phyloP scores from a whole-genome alignment of 1,284 basidiomycete species.

The Phellopilus nigrolimitatus region DNA sequence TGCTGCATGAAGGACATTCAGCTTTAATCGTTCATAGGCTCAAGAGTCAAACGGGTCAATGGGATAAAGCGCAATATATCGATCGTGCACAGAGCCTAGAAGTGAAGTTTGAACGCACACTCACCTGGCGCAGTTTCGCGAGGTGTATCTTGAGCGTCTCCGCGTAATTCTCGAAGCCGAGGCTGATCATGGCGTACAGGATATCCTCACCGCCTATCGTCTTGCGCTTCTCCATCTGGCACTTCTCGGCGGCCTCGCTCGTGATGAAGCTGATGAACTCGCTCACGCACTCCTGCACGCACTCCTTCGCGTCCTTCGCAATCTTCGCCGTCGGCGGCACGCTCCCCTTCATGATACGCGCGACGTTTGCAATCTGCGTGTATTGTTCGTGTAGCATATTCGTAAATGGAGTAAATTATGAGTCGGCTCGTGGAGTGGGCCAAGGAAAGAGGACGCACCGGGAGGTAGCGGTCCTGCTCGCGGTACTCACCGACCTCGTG shows the following conservation, averaged over 20 bases:
- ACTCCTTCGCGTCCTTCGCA: conserved; percentile 95
- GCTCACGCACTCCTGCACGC: conserved; percentile 93
- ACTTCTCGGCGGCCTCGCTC: conserved; percentile 85
- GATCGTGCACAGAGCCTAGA: not conserved
- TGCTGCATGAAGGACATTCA: conserved; percentile 4
- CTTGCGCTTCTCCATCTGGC: conserved; percentile 81
- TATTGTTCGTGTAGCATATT: not conserved
- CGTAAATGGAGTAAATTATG: too few relatives aligned
- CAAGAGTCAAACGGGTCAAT: not conserved
- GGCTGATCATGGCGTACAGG: conserved; percentile 78
- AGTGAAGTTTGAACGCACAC: conserved; percentile 24
- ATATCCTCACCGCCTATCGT: conserved; percentile 92
- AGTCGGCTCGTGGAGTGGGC: conserved; percentile 9
- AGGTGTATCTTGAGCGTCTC: conserved; percentile 87
- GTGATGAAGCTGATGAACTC: conserved; percentile 97
- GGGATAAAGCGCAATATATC: not conserved
- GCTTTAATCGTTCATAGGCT: conserved; percentile 22
- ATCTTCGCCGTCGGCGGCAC: conserved; percentile 93
- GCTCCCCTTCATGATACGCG: conserved; percentile 89
- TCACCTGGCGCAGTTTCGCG: conserved; percentile 81
- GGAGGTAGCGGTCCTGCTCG: conserved; percentile 88
- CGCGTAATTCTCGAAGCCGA: conserved; percentile 95
- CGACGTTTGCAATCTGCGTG: conserved; percentile 87
- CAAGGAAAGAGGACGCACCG: conserved; percentile 49
- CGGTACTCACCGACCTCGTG: conserved; percentile 88